Base-by-base conservation (phyloP, 1,284 basidiomycete genomes). In the Apiotrichum porosum region DNA sequence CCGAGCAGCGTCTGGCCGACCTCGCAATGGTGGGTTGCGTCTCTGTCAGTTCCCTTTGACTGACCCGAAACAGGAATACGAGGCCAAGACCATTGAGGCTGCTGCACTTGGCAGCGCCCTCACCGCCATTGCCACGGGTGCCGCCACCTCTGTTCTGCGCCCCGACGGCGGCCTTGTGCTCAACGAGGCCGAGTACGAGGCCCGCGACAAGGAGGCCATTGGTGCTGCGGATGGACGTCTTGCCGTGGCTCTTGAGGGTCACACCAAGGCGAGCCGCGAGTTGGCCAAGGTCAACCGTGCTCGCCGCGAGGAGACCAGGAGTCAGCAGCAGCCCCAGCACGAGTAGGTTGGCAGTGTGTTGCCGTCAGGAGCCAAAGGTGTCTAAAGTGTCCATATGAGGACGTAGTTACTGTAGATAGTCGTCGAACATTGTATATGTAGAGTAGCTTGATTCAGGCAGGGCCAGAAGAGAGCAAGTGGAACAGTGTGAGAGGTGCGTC, bases 11-110 rank as follows among this genome's bases (percentile, higher is more conserved):
- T 3, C 42, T 68, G 21, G 37, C 46, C 9, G 58, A 68, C 19
- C 43, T 65, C 21, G 51, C 61, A 6, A 31, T 71, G 35, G 70
- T 70, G 41, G 35, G 68, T 15, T 3, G 28, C 14, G 9, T 14
- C 19, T 17, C 9, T 17, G 6, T 12, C 28, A 17, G n/a, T 13
- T 23, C 9, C 6, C 22, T 12, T 4, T 21, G 19, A 10, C 44
- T 54, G 42, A 42, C 41, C 19, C 9, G 17, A n/a, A 28, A 28
- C 44, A 63, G 61, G 54, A 57, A 35, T 56, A 58, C 33, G 59
- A 63, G 47, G 50, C 57, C 3, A 50, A 54, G 50, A 57, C 55
- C 31, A 56, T 65, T 41, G 61, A 65, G 44, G 46, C 56, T 8
- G 49, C 58, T 1, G 61, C 56, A 5, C 52, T 65, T n/a, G 58